These are phyloP conservation scores for Oehlia diaphana DNA, from an alignment of 192 early-diverging fungal species.

Conservation along the genomic window DNA sequence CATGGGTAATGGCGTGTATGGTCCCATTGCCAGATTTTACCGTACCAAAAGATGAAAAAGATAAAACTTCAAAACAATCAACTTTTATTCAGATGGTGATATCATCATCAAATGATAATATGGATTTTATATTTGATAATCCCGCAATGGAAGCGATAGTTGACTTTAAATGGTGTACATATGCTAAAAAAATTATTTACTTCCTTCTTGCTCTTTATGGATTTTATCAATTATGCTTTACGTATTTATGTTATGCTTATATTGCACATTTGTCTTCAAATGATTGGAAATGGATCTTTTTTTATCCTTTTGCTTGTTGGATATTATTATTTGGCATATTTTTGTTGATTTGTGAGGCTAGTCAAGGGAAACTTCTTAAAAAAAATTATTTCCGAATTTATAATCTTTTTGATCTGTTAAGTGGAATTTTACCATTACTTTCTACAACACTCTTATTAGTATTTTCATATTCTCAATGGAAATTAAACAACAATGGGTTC, in stretches of 20 bases:
- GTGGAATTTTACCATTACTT: too few relatives aligned
- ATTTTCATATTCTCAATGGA: too few relatives aligned
- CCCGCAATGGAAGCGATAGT: not conserved
- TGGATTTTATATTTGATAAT: constrained; percentile 1
- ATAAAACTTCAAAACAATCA: not conserved
- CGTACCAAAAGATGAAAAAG: not conserved
- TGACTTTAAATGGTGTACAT: not conserved
- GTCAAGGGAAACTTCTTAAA: too few relatives aligned
- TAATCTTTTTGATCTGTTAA: too few relatives aligned
- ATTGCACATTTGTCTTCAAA: too few relatives aligned
- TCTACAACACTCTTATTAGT: too few relatives aligned
- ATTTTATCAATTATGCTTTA: too few relatives aligned
- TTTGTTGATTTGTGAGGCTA: too few relatives aligned
- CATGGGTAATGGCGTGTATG: not conserved
- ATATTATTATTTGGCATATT: not conserved
- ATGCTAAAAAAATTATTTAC: not conserved
- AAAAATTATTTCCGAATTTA: too few relatives aligned
- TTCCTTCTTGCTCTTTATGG: too few relatives aligned
- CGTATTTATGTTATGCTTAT: too few relatives aligned
- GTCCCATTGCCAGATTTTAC: constrained; percentile 2
- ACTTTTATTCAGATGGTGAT: not conserved
- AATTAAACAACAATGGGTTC: not conserved
- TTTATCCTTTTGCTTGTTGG: not conserved
- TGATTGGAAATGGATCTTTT: too few relatives aligned
- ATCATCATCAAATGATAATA: not conserved